Evolutionary conservation across 2,329 filamentous ascomycete genomes (phyloP), one percentile per base, ranked within the genome.

Genomic region (Fusarium burgessii): DNA sequence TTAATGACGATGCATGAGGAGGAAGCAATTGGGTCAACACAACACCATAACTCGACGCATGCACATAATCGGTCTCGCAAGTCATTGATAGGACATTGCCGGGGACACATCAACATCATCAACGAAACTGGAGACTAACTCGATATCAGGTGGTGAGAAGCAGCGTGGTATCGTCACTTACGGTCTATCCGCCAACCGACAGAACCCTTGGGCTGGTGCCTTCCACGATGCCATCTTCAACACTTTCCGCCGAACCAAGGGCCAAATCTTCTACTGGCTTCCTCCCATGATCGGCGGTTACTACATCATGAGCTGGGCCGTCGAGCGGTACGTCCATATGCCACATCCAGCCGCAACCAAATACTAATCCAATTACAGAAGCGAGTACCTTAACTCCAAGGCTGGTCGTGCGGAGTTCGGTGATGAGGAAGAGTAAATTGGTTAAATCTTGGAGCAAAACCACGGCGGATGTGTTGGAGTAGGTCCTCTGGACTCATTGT

Each of bases 141-240:
- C 18, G 43, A n/a, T 25, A 56, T 54, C 77, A 90, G 88, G 88
- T 79, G 85, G 86, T 76, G 79, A 83, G 80, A 86, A 87, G 81
- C 89, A 91, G 80, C 90, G 86, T 81, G 89, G 89, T 66, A 88
- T 91, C 77, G 80, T 90, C 78, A 84, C 84, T 78, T 98, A 97
- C 85, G 88, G 91, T 74, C 80, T 99, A 75, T 91, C 93, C 76
- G 84, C 92, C 75, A 98, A 99, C 89, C 92, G 93, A 81, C 95
- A 97, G 86, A 91, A 93, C 79, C 93, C 94, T 71, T 88, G 97
- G 75, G 94, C 94, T 72, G 93, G 93, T 77, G 86, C 91, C 66
- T 83, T 88, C 73, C 85, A 95, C 82, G 92, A 91, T 75, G 95
- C 95, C 79, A 84, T 98, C 86, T 98, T 98, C 91, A 99, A 99